Percentiles rank a stretch among this genome's conserved stretches.
Evolutionary conservation across 164 flowering plant genomes (phyloP).

Genomic region (Dillenia suffruticosa): DNA sequence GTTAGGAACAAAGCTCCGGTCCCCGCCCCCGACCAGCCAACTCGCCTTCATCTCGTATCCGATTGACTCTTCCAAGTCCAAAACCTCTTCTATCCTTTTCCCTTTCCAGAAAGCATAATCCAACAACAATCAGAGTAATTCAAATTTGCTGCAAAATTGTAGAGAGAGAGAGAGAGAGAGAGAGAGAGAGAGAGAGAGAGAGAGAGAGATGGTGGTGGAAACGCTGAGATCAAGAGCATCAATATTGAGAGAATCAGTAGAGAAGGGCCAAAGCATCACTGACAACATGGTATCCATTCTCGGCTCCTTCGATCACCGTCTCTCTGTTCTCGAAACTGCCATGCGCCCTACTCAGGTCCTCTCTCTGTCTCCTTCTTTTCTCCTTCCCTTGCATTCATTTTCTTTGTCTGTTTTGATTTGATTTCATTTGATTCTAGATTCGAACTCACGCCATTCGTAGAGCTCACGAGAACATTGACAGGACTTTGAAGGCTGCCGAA

Average conservation of each 20-base stretch:
- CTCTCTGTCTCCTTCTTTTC: no score
- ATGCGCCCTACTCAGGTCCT: constrained; percentile 96
- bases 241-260: constrained; percentile 67
- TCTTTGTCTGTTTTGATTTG: not conserved
- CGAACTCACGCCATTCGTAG: constrained; percentile 83
- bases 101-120: no score
- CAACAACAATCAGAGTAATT: no score
- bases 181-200: not conserved
- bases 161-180: no score
- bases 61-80: no score
- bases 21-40: no score
- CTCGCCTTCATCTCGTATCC: no score
- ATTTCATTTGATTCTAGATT: constrained; percentile 31
- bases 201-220: constrained; percentile 50
- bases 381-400: no score
- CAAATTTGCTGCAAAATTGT: no score
- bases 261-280: constrained; percentile 82
- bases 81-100: no score
- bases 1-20: no score
- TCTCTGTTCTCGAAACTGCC: constrained; percentile 95
- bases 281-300: constrained; percentile 80
- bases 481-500: constrained; percentile 87
- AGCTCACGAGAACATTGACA: constrained; percentile 95
- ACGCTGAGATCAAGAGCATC: constrained; percentile 51
- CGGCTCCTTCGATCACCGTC: constrained; percentile 94